A percentile compares a stretch with the other conserved stretches of the same genome.
Conservation (phyloP, 192 early-diverging fungal species). For the Backusella parvicylindrica region DNA sequence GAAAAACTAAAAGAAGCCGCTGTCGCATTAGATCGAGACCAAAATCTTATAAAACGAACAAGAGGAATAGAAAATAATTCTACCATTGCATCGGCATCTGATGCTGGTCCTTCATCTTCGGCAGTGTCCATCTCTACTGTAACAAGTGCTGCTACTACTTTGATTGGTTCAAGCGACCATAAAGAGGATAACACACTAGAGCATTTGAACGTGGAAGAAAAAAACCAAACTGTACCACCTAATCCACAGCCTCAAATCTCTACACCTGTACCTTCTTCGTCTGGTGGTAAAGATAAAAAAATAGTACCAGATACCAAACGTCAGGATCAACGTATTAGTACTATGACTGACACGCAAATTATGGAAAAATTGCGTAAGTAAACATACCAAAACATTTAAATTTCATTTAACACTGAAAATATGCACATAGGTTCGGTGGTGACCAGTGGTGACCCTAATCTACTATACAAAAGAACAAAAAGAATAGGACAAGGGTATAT, state of each 20-base stretch:
- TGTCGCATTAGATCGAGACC: conserved; percentile 2
- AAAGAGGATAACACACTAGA: conserved; percentile 3
- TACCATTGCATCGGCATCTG: background rate
- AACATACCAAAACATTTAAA: conserved; percentile 1
- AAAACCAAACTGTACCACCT: conserved; percentile 2
- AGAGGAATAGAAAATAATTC: background rate
- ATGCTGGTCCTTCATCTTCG: background rate
- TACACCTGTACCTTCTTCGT: conserved; percentile 23
- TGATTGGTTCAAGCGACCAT: conserved; percentile 5
- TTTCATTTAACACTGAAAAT: background rate
- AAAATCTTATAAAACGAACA: conserved; percentile 1
- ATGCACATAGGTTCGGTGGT: conserved; percentile 69
- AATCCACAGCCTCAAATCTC: conserved; percentile 37
- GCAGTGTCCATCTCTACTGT: background rate
- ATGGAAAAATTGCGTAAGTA: conserved; percentile 83
- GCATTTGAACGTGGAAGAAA: conserved; percentile 10
- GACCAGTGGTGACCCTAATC: conserved; percentile 85
- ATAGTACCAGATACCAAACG: conserved; percentile 27
- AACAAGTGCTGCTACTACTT: background rate
- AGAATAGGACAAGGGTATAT: conserved; percentile 93
- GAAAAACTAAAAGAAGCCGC: conserved; percentile 7
- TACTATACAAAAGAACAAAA: conserved; percentile 89
- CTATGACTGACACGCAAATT: conserved; percentile 89
- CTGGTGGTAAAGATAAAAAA: background rate
- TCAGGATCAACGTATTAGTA: conserved; percentile 75